A percentile compares a stretch with the other conserved stretches of the same genome.
phyloP scores from a whole-genome alignment of 352 stramenopile genomes.

The Globisporangium sylvaticum region DNA sequence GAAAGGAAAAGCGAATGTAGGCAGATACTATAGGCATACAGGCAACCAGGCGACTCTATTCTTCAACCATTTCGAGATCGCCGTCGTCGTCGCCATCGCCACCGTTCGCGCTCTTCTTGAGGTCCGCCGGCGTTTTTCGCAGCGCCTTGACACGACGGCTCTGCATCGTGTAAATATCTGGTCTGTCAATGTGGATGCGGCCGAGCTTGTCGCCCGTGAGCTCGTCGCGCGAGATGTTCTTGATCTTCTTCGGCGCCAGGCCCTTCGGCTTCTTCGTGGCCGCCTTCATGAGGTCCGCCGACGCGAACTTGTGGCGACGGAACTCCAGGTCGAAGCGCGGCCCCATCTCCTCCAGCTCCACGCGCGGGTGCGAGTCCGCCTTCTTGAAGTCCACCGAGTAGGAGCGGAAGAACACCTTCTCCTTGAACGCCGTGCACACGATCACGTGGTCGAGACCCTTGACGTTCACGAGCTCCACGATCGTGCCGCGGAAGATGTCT shows the following conservation, averaged over 20 bases:
- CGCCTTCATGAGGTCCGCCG: constrained; percentile 93
- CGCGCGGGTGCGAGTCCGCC: constrained; percentile 76
- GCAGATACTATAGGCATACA: neutral
- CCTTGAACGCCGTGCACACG: constrained; percentile 93
- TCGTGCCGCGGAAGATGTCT: constrained; percentile 97
- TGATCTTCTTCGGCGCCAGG: constrained; percentile 94
- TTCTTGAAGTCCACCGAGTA: constrained; percentile 96
- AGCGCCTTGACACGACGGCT: constrained; percentile 94
- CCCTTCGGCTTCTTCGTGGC: constrained; percentile 93
- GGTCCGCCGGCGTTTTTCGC: constrained; percentile 74
- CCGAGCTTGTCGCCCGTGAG: constrained; percentile 97
- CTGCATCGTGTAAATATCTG: constrained; percentile 96
- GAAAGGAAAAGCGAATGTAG: neutral
- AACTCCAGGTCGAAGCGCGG: constrained; percentile 89
- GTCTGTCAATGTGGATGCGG: constrained; percentile 96
- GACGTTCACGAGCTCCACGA: constrained; percentile 94
- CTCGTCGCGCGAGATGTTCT: constrained; percentile 97
- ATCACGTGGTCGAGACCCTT: constrained; percentile 97
- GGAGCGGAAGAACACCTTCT: constrained; percentile 92
- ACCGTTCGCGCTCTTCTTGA: constrained; percentile 56
- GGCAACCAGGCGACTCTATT: constrained; percentile 8
- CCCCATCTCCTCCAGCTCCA: constrained; percentile 91
- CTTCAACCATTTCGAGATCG: constrained; percentile 32
- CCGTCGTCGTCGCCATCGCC: constrained; percentile 23
- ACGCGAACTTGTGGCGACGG: constrained; percentile 93